These are phyloP conservation scores for Cairneyella variabilis DNA, from an alignment of 495 filamentous ascomycete species.

Conservation along the genomic window DNA sequence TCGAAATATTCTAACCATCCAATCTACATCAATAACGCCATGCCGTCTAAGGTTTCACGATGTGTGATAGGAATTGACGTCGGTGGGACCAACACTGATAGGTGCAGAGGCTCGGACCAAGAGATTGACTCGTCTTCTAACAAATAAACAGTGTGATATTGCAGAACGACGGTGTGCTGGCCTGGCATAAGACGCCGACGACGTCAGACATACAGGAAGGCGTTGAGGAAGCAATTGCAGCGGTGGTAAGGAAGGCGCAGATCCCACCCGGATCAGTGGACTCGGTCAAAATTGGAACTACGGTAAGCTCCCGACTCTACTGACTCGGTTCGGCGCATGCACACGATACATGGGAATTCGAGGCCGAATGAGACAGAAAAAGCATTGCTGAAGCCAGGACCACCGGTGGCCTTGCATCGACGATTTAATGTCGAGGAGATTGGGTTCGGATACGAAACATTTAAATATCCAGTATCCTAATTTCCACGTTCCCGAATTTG, in stretches of 20 bases:
- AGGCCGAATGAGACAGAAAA: no score
- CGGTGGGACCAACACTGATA: conserved; percentile 60
- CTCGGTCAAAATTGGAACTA: conserved; percentile 59
- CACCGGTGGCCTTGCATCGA: no score
- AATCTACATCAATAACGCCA: background rate
- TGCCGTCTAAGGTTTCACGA: conserved; percentile 12
- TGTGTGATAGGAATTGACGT: conserved; percentile 34
- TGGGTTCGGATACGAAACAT: no score
- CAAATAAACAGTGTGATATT: conserved; percentile 19
- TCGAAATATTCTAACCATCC: background rate
- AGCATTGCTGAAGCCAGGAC: no score
- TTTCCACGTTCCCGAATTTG: background rate
- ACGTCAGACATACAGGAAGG: conserved; percentile 52
- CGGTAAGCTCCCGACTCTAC: no score
- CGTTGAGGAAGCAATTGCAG: conserved; percentile 45
- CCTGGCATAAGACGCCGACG: conserved; percentile 54
- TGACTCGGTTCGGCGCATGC: no score
- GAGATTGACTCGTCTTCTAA: background rate
- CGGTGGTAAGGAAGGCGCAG: conserved; percentile 38
- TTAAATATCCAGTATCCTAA: no score
- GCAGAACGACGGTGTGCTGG: conserved; percentile 38
- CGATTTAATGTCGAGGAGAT: no score
- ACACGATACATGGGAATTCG: no score
- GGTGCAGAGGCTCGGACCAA: conserved; percentile 27
- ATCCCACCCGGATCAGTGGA: conserved; percentile 40